Evolutionary conservation across 306 rosid species (phyloP).

Genomic region (Prunus persica): DNA sequence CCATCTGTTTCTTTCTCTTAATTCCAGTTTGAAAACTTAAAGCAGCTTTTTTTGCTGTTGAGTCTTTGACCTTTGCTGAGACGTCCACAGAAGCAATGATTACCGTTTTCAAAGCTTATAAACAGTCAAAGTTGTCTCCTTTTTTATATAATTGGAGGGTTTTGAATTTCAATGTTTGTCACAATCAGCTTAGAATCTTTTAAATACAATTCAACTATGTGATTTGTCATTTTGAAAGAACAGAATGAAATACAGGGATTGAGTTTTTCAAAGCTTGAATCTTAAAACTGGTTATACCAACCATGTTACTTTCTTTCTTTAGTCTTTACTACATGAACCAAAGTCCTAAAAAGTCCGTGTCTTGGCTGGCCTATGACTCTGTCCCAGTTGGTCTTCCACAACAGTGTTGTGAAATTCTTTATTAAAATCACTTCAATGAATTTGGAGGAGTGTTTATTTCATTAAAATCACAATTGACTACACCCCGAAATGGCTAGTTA

Average conservation of each 20-base stretch:
- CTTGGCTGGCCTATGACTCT: neutral
- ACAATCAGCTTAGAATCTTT: neutral
- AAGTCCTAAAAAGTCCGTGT: neutral
- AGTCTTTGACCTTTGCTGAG: neutral
- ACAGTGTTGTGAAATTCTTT: neutral
- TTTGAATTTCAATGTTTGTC: neutral
- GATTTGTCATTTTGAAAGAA: neutral
- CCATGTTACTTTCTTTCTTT: neutral
- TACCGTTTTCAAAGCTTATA: slow-evolving; percentile 4
- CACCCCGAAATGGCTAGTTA: neutral
- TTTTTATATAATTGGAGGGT: neutral
- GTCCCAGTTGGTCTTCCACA: neutral
- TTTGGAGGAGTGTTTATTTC: neutral
- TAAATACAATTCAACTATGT: neutral
- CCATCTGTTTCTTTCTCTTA: neutral
- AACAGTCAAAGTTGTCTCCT: slow-evolving; percentile 12
- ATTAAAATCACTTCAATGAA: neutral
- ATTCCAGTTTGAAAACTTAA: neutral
- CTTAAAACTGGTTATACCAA: neutral
- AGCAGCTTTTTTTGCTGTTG: neutral
- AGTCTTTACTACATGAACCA: neutral
- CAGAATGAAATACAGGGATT: neutral
- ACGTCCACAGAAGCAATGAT: neutral
- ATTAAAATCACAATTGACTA: no score
- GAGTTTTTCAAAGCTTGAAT: neutral